A percentile compares a stretch with the other conserved stretches of the same genome.
Evolutionary conservation across 2,329 filamentous ascomycete species (phyloP).

Genomic region (Colletotrichum brevisporum): DNA sequence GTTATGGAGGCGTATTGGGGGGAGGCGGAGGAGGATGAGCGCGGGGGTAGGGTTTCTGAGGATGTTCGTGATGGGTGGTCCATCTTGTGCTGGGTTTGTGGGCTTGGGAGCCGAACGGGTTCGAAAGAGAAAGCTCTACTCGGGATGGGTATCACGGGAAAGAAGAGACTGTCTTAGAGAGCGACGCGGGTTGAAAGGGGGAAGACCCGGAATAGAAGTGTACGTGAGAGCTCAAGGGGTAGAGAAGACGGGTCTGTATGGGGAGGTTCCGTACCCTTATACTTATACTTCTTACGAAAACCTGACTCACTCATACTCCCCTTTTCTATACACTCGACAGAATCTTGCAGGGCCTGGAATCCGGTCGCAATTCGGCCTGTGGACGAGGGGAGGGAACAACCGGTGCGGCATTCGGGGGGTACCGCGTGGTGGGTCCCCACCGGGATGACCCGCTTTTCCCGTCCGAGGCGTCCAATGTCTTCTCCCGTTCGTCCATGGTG

Average conservation of each 20-base stretch:
- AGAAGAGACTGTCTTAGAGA: not conserved
- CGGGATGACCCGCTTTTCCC: conserved; percentile 25
- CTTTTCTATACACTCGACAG: too few relatives aligned
- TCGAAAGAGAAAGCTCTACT: not conserved
- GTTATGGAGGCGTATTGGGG: conserved; percentile 31
- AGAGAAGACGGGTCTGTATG: not conserved
- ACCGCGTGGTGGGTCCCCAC: conserved; percentile 10
- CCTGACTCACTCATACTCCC: not conserved
- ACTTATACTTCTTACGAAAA: conserved; percentile 23
- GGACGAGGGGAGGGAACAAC: conserved; percentile 2
- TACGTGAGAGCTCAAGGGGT: not conserved
- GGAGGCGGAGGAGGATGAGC: conserved; percentile 18
- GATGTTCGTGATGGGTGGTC: conserved; percentile 23
- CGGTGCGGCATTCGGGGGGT: conserved; percentile 39
- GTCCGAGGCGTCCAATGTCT: conserved; percentile 17
- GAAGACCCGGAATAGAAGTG: not conserved
- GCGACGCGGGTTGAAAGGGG: not conserved
- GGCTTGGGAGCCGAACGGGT: not conserved
- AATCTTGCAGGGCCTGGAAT: conserved; percentile 16
- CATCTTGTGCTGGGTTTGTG: conserved; percentile 3
- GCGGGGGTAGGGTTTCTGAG: conserved; percentile 29
- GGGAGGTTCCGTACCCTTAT: not conserved
- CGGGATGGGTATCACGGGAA: not conserved
- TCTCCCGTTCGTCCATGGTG: too few relatives aligned
- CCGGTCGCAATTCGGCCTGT: conserved; percentile 36